These are phyloP conservation scores for Neurospora sp. DNA, from an alignment of 495 filamentous ascomycete species.

Conservation along the genomic window DNA sequence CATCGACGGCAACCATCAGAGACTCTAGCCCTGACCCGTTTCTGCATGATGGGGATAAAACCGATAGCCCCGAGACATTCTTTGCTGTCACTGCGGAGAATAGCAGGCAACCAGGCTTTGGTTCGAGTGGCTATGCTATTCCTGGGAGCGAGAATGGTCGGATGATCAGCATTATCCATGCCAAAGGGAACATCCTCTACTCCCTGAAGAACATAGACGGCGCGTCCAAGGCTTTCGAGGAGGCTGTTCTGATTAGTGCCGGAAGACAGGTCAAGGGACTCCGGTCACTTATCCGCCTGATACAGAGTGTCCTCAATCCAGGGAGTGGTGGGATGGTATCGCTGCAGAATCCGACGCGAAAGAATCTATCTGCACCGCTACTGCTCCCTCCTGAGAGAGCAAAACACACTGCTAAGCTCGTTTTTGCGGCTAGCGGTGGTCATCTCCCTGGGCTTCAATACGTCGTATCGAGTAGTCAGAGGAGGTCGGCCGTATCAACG, in stretches of 20 bases:
- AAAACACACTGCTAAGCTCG: constrained; percentile 69
- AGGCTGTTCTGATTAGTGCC: constrained; percentile 81
- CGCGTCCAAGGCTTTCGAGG: constrained; percentile 87
- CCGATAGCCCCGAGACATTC: constrained; percentile 13
- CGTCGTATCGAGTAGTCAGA: constrained; percentile 60
- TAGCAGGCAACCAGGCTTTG: constrained; percentile 54
- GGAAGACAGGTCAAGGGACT: constrained; percentile 65
- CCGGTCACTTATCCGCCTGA: constrained; percentile 67
- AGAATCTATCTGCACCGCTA: constrained; percentile 36
- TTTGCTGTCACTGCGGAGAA: constrained; percentile 30
- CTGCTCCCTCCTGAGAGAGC: constrained; percentile 77
- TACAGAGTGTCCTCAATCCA: constrained; percentile 59
- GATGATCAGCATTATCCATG: constrained; percentile 85
- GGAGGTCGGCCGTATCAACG: constrained; percentile 77
- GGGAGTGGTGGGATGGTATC: constrained; percentile 2
- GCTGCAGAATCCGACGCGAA: not conserved
- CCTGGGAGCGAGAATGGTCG: constrained; percentile 85
- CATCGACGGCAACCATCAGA: constrained; percentile 8
- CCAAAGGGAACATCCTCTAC: constrained; percentile 98
- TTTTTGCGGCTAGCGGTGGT: constrained; percentile 63
- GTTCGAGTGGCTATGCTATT: constrained; percentile 77
- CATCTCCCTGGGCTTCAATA: constrained; percentile 75
- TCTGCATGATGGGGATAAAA: constrained; percentile 12
- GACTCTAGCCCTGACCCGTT: constrained; percentile 13
- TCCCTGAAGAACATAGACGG: constrained; percentile 72